Percentiles rank a stretch among this genome's conserved stretches.
Evolutionary conservation across 2,329 filamentous ascomycete species (phyloP).

Genomic region (Aspergillus oerlinghausenensis): DNA sequence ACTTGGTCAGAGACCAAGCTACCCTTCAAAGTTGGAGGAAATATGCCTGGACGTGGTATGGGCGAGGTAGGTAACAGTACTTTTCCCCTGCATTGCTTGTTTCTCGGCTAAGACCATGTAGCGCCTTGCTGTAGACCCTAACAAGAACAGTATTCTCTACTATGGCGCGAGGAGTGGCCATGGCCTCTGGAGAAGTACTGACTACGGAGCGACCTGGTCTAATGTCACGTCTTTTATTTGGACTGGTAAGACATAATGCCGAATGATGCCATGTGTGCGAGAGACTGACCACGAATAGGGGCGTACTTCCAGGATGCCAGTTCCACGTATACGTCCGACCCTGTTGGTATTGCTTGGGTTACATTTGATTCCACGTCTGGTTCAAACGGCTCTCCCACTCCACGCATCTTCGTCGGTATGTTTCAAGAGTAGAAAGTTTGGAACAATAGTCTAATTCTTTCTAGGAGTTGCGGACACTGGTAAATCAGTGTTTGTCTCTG

Average conservation of each 20-base stretch:
- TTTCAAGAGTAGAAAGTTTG: background rate
- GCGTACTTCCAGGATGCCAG: conserved; percentile 45
- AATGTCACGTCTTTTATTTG: conserved; percentile 52
- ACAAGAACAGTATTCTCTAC: conserved; percentile 54
- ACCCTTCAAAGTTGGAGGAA: conserved; percentile 58
- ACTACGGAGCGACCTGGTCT: conserved; percentile 51
- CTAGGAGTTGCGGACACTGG: conserved; percentile 46
- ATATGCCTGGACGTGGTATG: conserved; percentile 58
- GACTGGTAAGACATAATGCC: conserved; percentile 14
- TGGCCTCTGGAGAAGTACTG: conserved; percentile 55
- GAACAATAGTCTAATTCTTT: background rate
- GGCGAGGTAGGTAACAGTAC: conserved; percentile 39
- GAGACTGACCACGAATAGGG: conserved; percentile 30
- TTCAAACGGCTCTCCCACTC: conserved; percentile 45
- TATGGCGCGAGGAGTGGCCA: conserved; percentile 57
- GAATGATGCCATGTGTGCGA: background rate
- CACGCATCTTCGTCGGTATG: conserved; percentile 54
- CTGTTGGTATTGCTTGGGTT: conserved; percentile 49
- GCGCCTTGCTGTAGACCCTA: conserved; percentile 55
- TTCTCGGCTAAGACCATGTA: background rate
- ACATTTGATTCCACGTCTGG: conserved; percentile 54
- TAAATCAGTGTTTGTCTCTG: conserved; percentile 51
- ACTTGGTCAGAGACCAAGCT: conserved; percentile 50
- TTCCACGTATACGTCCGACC: conserved; percentile 46
- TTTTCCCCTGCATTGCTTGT: background rate